These are phyloP conservation scores for Cymbopogon flexuosus DNA, from an alignment of 202 grass and related monocot species.

Conservation along the genomic window DNA sequence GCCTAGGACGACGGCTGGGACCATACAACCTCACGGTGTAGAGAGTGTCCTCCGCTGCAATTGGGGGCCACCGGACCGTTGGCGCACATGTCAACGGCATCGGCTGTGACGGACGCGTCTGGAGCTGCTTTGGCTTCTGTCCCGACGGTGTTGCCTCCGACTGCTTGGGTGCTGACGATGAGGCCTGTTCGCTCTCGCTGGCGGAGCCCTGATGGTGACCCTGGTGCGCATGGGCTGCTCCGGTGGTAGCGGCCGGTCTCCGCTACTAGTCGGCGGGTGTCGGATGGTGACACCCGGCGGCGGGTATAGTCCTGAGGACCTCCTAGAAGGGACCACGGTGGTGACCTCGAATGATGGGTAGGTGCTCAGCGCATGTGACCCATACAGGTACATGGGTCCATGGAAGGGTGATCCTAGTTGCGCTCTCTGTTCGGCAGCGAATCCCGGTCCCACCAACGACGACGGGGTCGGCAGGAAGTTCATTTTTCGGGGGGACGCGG, in stretches of 20 bases:
- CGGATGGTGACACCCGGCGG: neutral
- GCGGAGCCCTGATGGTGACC: neutral
- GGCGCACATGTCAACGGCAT: no score
- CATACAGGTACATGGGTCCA: neutral
- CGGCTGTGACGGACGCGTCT: neutral
- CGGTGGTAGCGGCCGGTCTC: neutral
- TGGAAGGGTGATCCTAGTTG: neutral
- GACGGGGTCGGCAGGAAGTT: neutral
- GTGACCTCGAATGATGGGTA: neutral
- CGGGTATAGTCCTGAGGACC: neutral
- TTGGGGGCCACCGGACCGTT: constrained; percentile 40
- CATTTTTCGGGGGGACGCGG: neutral
- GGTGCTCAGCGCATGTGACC: no score
- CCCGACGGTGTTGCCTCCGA: neutral
- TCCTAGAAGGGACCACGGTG: neutral
- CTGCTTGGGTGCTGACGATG: neutral
- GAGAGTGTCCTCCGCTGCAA: constrained; percentile 11
- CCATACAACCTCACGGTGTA: constrained; percentile 37
- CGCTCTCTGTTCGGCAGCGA: neutral
- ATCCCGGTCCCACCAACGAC: neutral
- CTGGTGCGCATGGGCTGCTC: neutral
- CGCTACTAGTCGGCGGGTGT: neutral
- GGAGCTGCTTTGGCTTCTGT: neutral
- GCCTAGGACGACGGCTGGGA: constrained; percentile 25
- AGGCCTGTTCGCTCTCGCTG: neutral